These are phyloP conservation scores for Cryptosporidium parvum DNA, from an alignment of 169 alveolate species.

Conservation along the genomic window DNA sequence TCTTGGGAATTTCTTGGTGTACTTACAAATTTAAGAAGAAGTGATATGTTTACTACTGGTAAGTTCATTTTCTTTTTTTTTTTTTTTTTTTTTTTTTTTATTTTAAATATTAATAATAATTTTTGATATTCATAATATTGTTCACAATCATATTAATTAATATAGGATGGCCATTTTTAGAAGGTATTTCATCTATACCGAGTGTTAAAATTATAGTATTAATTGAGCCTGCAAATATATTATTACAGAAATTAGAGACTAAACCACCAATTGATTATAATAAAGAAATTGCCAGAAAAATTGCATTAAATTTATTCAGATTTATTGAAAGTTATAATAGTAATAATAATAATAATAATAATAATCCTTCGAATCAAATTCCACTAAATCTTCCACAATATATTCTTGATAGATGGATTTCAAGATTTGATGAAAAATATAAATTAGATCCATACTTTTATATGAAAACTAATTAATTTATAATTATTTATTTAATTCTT, in stretches of 20 bases:
- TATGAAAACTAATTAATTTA: slow-evolving; percentile 80
- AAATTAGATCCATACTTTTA: slow-evolving; percentile 89
- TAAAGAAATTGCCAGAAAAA: slow-evolving; percentile 83
- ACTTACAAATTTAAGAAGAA: slow-evolving; percentile 53
- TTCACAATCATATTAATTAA: too few relatives aligned
- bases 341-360: slow-evolving; percentile 73
- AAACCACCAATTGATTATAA: slow-evolving; percentile 64
- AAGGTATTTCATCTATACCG: slow-evolving; percentile 22
- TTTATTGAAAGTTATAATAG: slow-evolving; percentile 85
- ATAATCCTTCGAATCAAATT: background rate
- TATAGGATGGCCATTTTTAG: slow-evolving; percentile 74
- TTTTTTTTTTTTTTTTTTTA: too few relatives aligned
- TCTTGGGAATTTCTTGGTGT: slow-evolving; percentile 74
- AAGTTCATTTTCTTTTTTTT: slow-evolving; percentile 4
- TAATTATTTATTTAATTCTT: background rate
- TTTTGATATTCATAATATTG: too few relatives aligned
- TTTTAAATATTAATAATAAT: too few relatives aligned
- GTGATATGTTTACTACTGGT: slow-evolving; percentile 75
- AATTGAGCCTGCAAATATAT: slow-evolving; percentile 28
- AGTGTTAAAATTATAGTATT: slow-evolving; percentile 36
- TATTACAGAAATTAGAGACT: slow-evolving; percentile 44
- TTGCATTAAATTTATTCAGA: slow-evolving; percentile 87
- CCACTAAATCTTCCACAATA: slow-evolving; percentile 85
- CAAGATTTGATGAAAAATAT: slow-evolving; percentile 86
- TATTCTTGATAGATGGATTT: slow-evolving; percentile 87